Evolutionary conservation across 169 alveolate species (phyloP), one percentile per base, ranked within the genome.

Genomic region (Theileria luwenshuni): DNA sequence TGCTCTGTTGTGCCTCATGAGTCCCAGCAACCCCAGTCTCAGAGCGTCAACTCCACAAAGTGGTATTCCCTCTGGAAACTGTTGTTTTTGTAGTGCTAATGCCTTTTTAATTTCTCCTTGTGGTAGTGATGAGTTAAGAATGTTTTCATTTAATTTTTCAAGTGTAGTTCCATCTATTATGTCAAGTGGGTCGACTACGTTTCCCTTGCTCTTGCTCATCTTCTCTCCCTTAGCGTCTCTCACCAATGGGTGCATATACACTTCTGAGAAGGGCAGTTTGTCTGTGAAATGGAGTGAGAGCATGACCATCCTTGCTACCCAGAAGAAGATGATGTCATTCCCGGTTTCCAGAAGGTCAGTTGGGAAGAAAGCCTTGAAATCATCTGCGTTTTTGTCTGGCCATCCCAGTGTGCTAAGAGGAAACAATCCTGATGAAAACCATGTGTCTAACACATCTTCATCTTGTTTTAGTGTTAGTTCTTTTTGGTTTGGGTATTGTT

Each of bases 281-380:
- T 91, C 98, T 64, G 96, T 95, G 62, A 98, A 92, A 63, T 95
- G 96, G 51, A 96, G 90, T 45, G 98, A 90, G 96, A 98, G 94
- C 99, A 96, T 95, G 63, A 96, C 99, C 99, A 97, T 97, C 76
- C 99, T 90, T 7, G 99, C 99, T 30, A 98, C 99, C 99, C 99
- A 98, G 95, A 98, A 98, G 95, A 98, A 98, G 56, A 98, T 83
- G 59, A 98, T 98, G 92, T 98, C 99, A 77, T 96, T 98, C 13
- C 99, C 99, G 15, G 99, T 96, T 83, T 97, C 99, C 25, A 97
- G 86, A 47, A 98, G 87, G 28, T 95, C 92, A 33, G 98, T 96
- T 23, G 99, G 99, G 94, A 94, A 97, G 93, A 95, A 97, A 3
- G 96, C 92, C 77, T 95, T 91, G 43, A 96, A 83, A 75, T 97